A percentile compares a stretch with the other conserved stretches of the same genome.
phyloP scores from a whole-genome alignment of 805 yeast genomes.

The Candida coleopterorum region DNA sequence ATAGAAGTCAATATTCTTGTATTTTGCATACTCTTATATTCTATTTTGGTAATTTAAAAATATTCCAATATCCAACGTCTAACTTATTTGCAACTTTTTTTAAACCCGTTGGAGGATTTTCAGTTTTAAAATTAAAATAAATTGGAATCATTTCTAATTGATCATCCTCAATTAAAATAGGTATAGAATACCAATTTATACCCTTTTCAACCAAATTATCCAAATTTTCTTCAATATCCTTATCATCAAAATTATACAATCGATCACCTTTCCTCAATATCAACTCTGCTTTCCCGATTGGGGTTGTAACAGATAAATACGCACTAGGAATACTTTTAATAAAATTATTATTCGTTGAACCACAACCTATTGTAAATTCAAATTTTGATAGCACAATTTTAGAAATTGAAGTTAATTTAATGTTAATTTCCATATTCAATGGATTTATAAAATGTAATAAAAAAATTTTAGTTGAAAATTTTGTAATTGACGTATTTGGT shows the following conservation, averaged over 20 bases:
- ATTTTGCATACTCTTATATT: too few relatives aligned
- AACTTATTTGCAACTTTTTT: constrained; percentile 1
- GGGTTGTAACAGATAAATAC: constrained; percentile 24
- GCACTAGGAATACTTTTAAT: constrained; percentile 33
- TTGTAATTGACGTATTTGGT: constrained; percentile 24
- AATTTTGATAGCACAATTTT: constrained; percentile 21
- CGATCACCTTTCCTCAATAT: constrained; percentile 10
- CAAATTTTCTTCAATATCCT: constrained; percentile 11
- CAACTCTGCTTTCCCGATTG: constrained; percentile 27
- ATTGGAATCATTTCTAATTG: constrained; percentile 21
- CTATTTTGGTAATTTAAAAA: constrained; percentile 4
- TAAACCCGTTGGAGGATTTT: constrained; percentile 3
- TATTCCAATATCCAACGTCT: constrained; percentile 13
- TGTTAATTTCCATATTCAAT: constrained; percentile 13
- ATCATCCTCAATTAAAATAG: constrained; percentile 17
- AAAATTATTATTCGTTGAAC: constrained; percentile 16
- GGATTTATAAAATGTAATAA: constrained; percentile 32
- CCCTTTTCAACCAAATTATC: constrained; percentile 19
- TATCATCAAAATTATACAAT: constrained; percentile 11
- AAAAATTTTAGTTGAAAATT: constrained; percentile 13
- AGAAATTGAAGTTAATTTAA: constrained; percentile 4
- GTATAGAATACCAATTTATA: constrained; percentile 33
- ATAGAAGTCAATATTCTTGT: too few relatives aligned
- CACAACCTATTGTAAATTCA: constrained; percentile 16
- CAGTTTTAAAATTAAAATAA: constrained; percentile 22